Conservation (phyloP, 495 filamentous ascomycete species). For the Aspergillus heteromorphus region DNA sequence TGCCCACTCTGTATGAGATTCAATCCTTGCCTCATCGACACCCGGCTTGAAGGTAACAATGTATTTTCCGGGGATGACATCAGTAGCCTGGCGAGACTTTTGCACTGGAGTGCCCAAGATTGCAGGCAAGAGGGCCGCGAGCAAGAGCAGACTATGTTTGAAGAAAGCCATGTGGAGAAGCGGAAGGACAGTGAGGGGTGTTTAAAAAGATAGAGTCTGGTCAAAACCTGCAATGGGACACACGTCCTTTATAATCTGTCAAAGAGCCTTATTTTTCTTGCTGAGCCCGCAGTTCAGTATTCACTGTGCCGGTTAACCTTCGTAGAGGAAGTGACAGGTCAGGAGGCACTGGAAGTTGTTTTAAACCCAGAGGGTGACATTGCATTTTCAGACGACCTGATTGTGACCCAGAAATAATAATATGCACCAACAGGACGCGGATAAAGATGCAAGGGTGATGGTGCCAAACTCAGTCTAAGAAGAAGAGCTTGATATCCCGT, state of each 20-base stretch:
- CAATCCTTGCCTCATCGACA: constrained; percentile 15
- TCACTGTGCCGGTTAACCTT: neutral
- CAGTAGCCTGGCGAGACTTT: constrained; percentile 7
- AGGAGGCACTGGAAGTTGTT: neutral
- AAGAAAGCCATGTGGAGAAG: constrained; percentile 18
- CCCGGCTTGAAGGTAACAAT: constrained; percentile 25
- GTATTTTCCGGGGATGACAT: constrained; percentile 24
- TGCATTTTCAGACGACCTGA: constrained; percentile 18
- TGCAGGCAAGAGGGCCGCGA: constrained; percentile 23
- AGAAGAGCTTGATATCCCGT: neutral
- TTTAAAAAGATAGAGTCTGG: neutral
- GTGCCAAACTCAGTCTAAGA: neutral
- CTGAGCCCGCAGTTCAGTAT: neutral
- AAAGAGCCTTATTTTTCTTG: neutral
- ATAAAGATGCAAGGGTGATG: neutral
- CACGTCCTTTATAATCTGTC: neutral
- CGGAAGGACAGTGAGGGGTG: neutral
- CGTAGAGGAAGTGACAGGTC: constrained; percentile 11
- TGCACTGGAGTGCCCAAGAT: constrained; percentile 16
- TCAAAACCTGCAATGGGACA: constrained; percentile 5
- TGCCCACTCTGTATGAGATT: constrained; percentile 19
- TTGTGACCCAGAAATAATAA: constrained; percentile 16
- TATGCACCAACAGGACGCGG: constrained; percentile 7
- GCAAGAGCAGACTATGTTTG: constrained; percentile 22
- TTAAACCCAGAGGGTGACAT: constrained; percentile 25